Conservation (phyloP, 352 stramenopile species). For the Phytopythium sindhum region DNA sequence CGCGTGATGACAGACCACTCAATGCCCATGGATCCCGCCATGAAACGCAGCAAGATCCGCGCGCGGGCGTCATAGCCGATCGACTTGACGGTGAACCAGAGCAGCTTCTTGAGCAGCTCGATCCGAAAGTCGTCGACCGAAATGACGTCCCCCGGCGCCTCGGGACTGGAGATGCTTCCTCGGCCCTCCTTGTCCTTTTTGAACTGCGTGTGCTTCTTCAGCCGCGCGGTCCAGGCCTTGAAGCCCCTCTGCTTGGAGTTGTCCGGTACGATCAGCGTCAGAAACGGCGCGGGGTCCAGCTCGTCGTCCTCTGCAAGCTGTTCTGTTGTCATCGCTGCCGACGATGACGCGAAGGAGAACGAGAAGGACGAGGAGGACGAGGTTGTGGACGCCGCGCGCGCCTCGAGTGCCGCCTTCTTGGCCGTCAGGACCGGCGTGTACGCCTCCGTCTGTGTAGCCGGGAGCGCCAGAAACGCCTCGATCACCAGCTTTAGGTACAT, state of each 20-base stretch:
- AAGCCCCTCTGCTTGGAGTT: constrained; percentile 14
- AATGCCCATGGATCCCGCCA: constrained; percentile 48
- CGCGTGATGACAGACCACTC: constrained; percentile 56
- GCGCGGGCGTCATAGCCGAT: constrained; percentile 75
- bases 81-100: constrained; percentile 79
- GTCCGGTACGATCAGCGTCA: constrained; percentile 48
- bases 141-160: constrained; percentile 11
- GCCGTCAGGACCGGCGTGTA: constrained; percentile 70
- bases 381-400: constrained; percentile 18
- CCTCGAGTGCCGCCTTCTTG: constrained; percentile 14
- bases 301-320: not conserved
- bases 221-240: constrained; percentile 19
- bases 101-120: constrained; percentile 54
- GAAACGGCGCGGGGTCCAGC: constrained; percentile 60
- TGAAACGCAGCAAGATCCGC: constrained; percentile 46
- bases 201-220: constrained; percentile 20
- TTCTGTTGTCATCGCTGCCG: not conserved
- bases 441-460: constrained; percentile 49
- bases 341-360: constrained; percentile 1
- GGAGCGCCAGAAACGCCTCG: constrained; percentile 56
- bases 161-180: constrained; percentile 4
- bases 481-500: constrained; percentile 60
- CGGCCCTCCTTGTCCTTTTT: constrained; percentile 23
- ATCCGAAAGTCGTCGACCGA: constrained; percentile 43
- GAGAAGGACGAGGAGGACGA: constrained; percentile 2